A percentile compares a stretch with the other conserved stretches of the same genome.
phyloP scores from a whole-genome alignment of 2,329 filamentous ascomycete genomes.

The Monosporascus sp. region DNA sequence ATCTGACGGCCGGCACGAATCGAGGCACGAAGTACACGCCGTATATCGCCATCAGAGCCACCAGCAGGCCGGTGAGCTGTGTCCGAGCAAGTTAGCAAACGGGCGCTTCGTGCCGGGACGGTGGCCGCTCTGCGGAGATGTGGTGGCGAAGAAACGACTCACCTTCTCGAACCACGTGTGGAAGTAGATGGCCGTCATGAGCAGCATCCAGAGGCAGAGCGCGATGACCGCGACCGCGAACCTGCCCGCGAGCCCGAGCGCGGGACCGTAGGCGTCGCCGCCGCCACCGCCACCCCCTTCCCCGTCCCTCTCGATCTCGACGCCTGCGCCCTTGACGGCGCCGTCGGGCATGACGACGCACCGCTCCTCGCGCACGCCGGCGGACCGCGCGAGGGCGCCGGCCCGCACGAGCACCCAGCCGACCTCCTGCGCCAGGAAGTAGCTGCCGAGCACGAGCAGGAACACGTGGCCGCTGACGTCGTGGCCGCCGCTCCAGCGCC shows the following conservation, averaged over 20 bases:
- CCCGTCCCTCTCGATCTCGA: slow-evolving; percentile 35
- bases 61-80: slow-evolving; percentile 50
- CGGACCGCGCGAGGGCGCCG: slow-evolving; percentile 22
- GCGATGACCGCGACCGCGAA: slow-evolving; percentile 60
- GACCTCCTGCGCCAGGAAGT: slow-evolving; percentile 77
- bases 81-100: not conserved
- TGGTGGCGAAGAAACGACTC: slow-evolving; percentile 20
- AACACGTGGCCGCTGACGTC: slow-evolving; percentile 97
- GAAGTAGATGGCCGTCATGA: slow-evolving; percentile 98
- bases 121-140: not conserved
- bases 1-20: slow-evolving; percentile 41
- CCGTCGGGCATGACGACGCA: slow-evolving; percentile 63
- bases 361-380: slow-evolving; percentile 54
- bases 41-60: slow-evolving; percentile 44
- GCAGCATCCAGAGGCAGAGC: slow-evolving; percentile 87
- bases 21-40: slow-evolving; percentile 48
- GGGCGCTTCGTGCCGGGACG: not conserved
- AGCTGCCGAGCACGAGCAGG: slow-evolving; percentile 77
- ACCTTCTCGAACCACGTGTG: slow-evolving; percentile 99
- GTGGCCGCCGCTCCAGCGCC: slow-evolving; percentile 86
- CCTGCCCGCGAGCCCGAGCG: slow-evolving; percentile 45
- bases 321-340: slow-evolving; percentile 54
- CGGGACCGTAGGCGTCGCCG: slow-evolving; percentile 21
- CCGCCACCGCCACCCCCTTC: not conserved
- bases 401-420: slow-evolving; percentile 50